These are phyloP conservation scores for Starmerella lactis-condensi DNA, from an alignment of 805 yeast genomes.

Conservation along the genomic window DNA sequence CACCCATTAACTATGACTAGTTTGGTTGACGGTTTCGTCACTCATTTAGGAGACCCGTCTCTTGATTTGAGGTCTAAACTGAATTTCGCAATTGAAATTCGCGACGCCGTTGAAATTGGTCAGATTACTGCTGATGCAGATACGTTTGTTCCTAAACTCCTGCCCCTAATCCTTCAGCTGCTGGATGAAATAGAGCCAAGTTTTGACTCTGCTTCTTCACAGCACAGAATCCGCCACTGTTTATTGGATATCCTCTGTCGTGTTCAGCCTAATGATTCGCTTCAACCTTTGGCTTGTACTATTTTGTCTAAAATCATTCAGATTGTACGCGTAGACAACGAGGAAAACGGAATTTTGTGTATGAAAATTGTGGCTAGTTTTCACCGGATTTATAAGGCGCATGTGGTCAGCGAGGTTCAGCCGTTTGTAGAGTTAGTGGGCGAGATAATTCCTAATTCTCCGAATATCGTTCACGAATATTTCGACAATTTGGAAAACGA, in stretches of 20 bases:
- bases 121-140: constrained; percentile 69
- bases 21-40: constrained; percentile 14
- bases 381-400: constrained; percentile 64
- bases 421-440: constrained; percentile 62
- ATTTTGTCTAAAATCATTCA: constrained; percentile 42
- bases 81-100: constrained; percentile 56
- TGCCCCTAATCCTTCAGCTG: constrained; percentile 51
- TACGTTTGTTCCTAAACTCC: constrained; percentile 44
- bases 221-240: constrained; percentile 46
- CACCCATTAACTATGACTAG: constrained; percentile 9
- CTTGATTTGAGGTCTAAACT: constrained; percentile 43
- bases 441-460: constrained; percentile 62
- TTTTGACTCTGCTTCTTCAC: constrained; percentile 10
- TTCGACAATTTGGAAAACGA: constrained; percentile 29
- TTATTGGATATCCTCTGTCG: constrained; percentile 65
- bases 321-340: constrained; percentile 61
- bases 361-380: constrained; percentile 72
- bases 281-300: constrained; percentile 47
- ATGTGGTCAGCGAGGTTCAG: constrained; percentile 50
- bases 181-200: constrained; percentile 41
- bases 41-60: constrained; percentile 15
- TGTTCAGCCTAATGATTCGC: constrained; percentile 62
- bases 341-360: constrained; percentile 83
- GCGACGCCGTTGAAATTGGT: constrained; percentile 73
- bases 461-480: constrained; percentile 49